phyloP scores from a whole-genome alignment of 2,329 filamentous ascomycete species.

The Diatrype stigma region DNA sequence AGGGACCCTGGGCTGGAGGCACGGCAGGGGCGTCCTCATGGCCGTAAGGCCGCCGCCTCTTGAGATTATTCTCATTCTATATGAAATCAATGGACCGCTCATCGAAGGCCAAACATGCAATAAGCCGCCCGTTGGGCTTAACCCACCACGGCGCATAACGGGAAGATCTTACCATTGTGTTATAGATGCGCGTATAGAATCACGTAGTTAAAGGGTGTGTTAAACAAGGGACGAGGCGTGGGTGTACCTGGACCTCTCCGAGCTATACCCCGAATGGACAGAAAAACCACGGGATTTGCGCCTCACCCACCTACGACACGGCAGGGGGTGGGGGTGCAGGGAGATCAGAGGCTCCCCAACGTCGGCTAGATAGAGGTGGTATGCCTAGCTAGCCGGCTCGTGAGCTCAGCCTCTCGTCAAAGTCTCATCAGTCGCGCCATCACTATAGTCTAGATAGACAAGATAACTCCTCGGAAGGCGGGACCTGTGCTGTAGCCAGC shows the following conservation, averaged over 20 bases:
- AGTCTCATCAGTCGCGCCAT: constrained; percentile 29
- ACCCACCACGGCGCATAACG: constrained; percentile 17
- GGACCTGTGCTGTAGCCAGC: not conserved
- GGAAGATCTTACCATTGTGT: constrained; percentile 33
- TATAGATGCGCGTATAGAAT: constrained; percentile 15
- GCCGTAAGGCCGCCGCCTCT: constrained; percentile 41
- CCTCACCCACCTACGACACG: constrained; percentile 28
- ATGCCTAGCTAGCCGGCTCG: not conserved
- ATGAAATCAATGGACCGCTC: constrained; percentile 30
- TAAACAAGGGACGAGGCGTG: constrained; percentile 26
- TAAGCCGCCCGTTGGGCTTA: constrained; percentile 25
- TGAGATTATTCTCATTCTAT: constrained; percentile 35
- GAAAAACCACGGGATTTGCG: constrained; percentile 16
- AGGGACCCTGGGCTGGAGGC: constrained; percentile 30
- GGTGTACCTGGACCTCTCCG: constrained; percentile 19
- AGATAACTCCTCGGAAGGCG: constrained; percentile 10
- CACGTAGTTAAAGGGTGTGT: constrained; percentile 26
- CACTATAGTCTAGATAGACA: constrained; percentile 23
- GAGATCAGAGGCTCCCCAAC: not conserved
- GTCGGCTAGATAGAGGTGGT: not conserved
- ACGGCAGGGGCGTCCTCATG: constrained; percentile 33
- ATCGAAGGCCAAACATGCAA: constrained; percentile 25
- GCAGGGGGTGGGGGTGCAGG: constrained; percentile 25
- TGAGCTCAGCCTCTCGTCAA: constrained; percentile 19
- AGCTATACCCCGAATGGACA: constrained; percentile 21